These are phyloP conservation scores for Debaryomycetaceae sp. DNA, from an alignment of 1,139 yeast species.

Conservation along the genomic window DNA sequence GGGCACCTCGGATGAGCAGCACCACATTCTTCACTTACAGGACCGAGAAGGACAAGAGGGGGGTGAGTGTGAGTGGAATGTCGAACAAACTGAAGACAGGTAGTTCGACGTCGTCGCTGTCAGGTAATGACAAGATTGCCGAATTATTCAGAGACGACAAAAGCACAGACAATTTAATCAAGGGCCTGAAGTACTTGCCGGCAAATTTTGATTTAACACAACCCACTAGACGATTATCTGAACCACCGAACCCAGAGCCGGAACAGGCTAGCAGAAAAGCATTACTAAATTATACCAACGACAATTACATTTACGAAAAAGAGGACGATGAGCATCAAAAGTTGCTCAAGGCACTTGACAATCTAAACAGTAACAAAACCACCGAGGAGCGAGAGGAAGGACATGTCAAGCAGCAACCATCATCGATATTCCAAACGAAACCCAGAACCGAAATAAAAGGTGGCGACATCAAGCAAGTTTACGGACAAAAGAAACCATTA, in stretches of 20 bases:
- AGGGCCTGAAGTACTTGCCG: slow-evolving; percentile 27
- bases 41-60: slow-evolving; percentile 2
- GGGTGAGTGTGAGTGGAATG: neutral
- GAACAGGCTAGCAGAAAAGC: slow-evolving; percentile 5
- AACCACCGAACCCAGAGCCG: slow-evolving; percentile 11
- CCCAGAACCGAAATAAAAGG: slow-evolving; percentile 7
- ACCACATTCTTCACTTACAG: slow-evolving; percentile 24
- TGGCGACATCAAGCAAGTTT: slow-evolving; percentile 22
- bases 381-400: slow-evolving; percentile 16
- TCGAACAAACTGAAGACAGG: slow-evolving; percentile 1
- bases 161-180: slow-evolving; percentile 1
- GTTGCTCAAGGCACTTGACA: slow-evolving; percentile 22
- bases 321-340: slow-evolving; percentile 10
- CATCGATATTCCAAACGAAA: slow-evolving; percentile 5
- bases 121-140: neutral
- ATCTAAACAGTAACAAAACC: slow-evolving; percentile 22
- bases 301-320: slow-evolving; percentile 16
- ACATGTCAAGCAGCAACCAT: slow-evolving; percentile 2
- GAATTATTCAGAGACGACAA: slow-evolving; percentile 3
- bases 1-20: slow-evolving; percentile 42
- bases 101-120: slow-evolving; percentile 1
- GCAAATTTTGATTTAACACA: slow-evolving; percentile 40
- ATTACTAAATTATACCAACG: slow-evolving; percentile 17
- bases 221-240: slow-evolving; percentile 30
- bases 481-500: slow-evolving; percentile 38